A percentile compares a stretch with the other conserved stretches of the same genome.
Conservation (phyloP, 2,329 filamentous ascomycete genomes). For the Setomelanomma holmii region DNA sequence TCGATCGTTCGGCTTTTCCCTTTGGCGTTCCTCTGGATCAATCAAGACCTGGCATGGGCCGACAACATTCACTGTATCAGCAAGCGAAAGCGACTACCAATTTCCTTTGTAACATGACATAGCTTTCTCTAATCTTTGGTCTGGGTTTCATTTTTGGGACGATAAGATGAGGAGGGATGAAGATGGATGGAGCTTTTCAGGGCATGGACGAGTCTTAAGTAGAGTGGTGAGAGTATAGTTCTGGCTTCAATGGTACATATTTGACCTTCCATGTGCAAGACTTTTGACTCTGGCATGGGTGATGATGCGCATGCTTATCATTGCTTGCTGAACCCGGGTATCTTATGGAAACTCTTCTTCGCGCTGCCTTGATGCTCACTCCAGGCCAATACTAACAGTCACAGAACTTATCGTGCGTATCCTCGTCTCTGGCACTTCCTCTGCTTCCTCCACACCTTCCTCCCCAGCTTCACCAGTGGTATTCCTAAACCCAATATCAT, state of each 20-base stretch:
- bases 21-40: background rate
- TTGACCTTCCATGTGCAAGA: conserved; percentile 13
- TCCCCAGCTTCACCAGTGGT: conserved; percentile 21
- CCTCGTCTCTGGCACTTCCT: conserved; percentile 48
- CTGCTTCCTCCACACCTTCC: conserved; percentile 24
- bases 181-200: background rate
- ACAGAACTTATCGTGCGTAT: conserved; percentile 45
- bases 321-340: too few relatives aligned
- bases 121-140: conserved; percentile 14
- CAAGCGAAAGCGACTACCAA: conserved; percentile 14
- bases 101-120: conserved; percentile 32
- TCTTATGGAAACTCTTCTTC: too few relatives aligned
- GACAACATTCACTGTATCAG: conserved; percentile 26
- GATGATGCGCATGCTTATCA: too few relatives aligned
- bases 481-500: conserved; percentile 64
- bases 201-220: conserved; percentile 3
- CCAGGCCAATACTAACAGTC: conserved; percentile 41
- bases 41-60: background rate
- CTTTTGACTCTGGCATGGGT: background rate
- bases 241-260: conserved; percentile 47
- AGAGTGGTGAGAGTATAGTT: conserved; percentile 1
- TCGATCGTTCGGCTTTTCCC: background rate
- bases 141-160: conserved; percentile 8
- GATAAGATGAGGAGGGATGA: conserved; percentile 1
- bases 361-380: conserved; percentile 14